phyloP scores from a whole-genome alignment of 106 monocot genomes.

The Agapanthus africanus region DNA sequence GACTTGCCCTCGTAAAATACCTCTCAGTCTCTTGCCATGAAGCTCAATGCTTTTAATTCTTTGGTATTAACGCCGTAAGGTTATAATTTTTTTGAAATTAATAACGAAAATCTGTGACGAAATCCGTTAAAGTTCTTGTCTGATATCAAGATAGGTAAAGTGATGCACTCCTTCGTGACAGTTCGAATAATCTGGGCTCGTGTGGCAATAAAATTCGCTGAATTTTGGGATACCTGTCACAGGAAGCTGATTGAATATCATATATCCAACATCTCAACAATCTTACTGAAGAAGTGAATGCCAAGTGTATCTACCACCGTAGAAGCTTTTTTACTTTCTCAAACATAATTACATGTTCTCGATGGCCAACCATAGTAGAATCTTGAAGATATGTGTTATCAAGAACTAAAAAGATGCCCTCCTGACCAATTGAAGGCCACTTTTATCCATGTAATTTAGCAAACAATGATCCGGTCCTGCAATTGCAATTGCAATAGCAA shows the following conservation, averaged over 20 bases:
- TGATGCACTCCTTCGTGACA: slow-evolving; percentile 37
- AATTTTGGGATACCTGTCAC: slow-evolving; percentile 29
- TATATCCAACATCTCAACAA: background rate
- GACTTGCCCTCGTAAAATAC: too few relatives aligned
- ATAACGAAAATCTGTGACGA: too few relatives aligned
- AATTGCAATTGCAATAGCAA: background rate
- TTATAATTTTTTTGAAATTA: too few relatives aligned
- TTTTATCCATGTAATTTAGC: slow-evolving; percentile 27
- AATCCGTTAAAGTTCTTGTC: too few relatives aligned
- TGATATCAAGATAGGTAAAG: slow-evolving; percentile 41
- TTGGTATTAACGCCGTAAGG: too few relatives aligned
- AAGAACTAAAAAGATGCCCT: slow-evolving; percentile 27
- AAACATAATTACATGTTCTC: slow-evolving; percentile 14
- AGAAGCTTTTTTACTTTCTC: slow-evolving; percentile 37
- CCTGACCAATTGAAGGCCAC: slow-evolving; percentile 5
- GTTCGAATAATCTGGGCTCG: slow-evolving; percentile 19
- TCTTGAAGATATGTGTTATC: slow-evolving; percentile 9
- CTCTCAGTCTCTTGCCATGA: too few relatives aligned
- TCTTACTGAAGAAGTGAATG: background rate
- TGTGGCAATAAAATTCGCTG: slow-evolving; percentile 12
- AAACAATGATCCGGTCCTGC: slow-evolving; percentile 42
- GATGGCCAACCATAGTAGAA: slow-evolving; percentile 2
- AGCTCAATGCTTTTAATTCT: too few relatives aligned
- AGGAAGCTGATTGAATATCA: slow-evolving; percentile 4
- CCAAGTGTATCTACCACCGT: slow-evolving; percentile 17